A percentile compares a stretch with the other conserved stretches of the same genome.
Conservation (phyloP, 2,329 filamentous ascomycete genomes). For the Colletotrichum nymphaeae region DNA sequence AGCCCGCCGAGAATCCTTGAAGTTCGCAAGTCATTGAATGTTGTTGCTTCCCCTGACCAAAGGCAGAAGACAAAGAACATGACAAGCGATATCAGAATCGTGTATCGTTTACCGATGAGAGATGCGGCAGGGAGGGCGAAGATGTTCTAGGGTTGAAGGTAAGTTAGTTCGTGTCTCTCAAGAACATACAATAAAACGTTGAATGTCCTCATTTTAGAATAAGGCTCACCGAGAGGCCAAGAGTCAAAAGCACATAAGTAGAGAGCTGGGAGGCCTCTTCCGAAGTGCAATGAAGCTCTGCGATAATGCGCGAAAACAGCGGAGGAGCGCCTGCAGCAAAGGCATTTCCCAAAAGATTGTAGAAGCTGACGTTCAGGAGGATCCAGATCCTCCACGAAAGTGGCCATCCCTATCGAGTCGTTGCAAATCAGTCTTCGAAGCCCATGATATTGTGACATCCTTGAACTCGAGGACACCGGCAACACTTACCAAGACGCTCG, state of each 20-base stretch:
- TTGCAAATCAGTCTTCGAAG: too few species aligned
- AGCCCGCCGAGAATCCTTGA: conserved; percentile 33
- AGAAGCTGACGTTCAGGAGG: conserved; percentile 38
- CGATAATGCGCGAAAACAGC: conserved; percentile 35
- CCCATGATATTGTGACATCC: not conserved
- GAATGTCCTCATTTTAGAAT: not conserved
- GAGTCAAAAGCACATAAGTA: conserved; percentile 34
- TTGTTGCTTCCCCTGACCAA: conserved; percentile 34
- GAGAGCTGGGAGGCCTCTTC: conserved; percentile 35
- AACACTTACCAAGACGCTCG: not conserved
- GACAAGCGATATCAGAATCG: conserved; percentile 37
- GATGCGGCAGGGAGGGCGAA: conserved; percentile 30
- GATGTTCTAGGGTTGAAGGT: conserved; percentile 28
- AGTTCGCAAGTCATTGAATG: conserved; percentile 29
- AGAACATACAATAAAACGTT: too few species aligned
- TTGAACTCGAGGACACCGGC: not conserved
- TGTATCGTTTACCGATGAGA: conserved; percentile 39
- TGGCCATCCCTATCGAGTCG: conserved; percentile 33
- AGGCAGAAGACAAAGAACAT: conserved; percentile 35
- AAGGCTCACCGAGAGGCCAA: conserved; percentile 35
- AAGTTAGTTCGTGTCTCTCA: not conserved
- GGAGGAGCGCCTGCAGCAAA: conserved; percentile 36
- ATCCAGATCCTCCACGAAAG: conserved; percentile 36
- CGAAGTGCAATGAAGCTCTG: conserved; percentile 30
- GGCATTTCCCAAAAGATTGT: conserved; percentile 38